phyloP scores from a whole-genome alignment of 306 rosid genomes.

The Nissolia schottii region DNA sequence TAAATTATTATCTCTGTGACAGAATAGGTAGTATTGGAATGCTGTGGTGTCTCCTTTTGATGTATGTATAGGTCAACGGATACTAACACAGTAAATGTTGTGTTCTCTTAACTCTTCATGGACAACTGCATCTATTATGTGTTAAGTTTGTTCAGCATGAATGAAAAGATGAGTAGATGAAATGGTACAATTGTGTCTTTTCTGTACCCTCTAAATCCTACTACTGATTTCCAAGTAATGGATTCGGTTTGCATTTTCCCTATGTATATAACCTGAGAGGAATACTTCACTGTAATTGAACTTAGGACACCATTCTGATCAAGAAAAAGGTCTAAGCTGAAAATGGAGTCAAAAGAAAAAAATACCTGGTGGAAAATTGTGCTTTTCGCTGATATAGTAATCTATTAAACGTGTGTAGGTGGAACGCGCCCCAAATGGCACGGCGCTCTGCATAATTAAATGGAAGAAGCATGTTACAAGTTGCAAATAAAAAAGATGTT shows the following conservation, averaged over 20 bases:
- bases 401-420: background rate
- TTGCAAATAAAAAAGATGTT: background rate
- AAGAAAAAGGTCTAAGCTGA: background rate
- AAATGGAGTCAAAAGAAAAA: background rate
- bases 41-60: constrained; percentile 12
- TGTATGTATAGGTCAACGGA: background rate
- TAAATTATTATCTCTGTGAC: background rate
- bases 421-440: background rate
- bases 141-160: background rate
- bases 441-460: constrained; percentile 14
- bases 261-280: background rate
- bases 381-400: background rate
- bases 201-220: background rate
- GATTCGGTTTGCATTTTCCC: background rate
- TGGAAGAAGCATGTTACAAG: background rate
- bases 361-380: background rate
- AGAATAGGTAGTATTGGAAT: background rate
- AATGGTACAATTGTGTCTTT: background rate
- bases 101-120: background rate
- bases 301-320: background rate
- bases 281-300: background rate
- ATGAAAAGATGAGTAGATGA: background rate
- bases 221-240: background rate
- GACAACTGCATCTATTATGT: background rate
- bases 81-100: constrained; percentile 9